phyloP scores from a whole-genome alignment of 371 early-diverging fungal genomes.

The Rhizopus arrhizus region DNA sequence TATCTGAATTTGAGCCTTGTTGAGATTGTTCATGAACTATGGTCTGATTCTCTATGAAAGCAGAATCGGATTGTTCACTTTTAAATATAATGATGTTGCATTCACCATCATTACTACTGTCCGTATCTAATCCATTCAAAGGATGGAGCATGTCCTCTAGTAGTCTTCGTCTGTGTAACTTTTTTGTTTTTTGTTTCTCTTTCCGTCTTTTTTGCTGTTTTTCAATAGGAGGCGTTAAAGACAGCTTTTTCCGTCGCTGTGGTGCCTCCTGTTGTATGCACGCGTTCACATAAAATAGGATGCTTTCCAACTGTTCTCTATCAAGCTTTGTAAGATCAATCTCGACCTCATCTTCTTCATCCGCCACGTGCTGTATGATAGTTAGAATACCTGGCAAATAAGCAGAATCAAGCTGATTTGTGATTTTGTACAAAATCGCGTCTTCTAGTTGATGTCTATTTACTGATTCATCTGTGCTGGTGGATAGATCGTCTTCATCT shows the following conservation, averaged over 20 bases:
- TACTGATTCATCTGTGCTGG: background rate
- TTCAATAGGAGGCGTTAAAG: background rate
- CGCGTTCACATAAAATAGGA: slow-evolving; percentile 32
- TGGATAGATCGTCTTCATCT: background rate
- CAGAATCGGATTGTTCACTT: slow-evolving; percentile 26
- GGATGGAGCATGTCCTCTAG: slow-evolving; percentile 30
- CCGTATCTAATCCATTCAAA: slow-evolving; percentile 7
- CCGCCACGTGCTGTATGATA: slow-evolving; percentile 19
- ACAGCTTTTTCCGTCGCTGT: too few relatives aligned
- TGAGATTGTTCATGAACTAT: slow-evolving; percentile 25
- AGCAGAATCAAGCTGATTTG: slow-evolving; percentile 27
- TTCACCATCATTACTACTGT: slow-evolving; percentile 9
- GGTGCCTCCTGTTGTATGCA: slow-evolving; percentile 24
- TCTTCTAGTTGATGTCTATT: slow-evolving; percentile 32
- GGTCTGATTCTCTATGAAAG: slow-evolving; percentile 34
- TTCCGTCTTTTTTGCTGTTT: slow-evolving; percentile 1
- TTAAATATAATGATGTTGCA: slow-evolving; percentile 22
- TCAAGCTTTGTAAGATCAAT: slow-evolving; percentile 29
- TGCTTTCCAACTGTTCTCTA: slow-evolving; percentile 23
- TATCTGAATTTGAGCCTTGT: background rate
- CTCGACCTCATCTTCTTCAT: slow-evolving; percentile 31
- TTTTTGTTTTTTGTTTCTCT: slow-evolving; percentile 6
- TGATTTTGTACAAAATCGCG: slow-evolving; percentile 30
- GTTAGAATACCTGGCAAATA: slow-evolving; percentile 35
- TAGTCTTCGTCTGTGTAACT: slow-evolving; percentile 27